Percentiles rank a stretch among this genome's conserved stretches.
Evolutionary conservation across 768 basidiomycete species (phyloP).

Genomic region (Fomitopsis serialis): DNA sequence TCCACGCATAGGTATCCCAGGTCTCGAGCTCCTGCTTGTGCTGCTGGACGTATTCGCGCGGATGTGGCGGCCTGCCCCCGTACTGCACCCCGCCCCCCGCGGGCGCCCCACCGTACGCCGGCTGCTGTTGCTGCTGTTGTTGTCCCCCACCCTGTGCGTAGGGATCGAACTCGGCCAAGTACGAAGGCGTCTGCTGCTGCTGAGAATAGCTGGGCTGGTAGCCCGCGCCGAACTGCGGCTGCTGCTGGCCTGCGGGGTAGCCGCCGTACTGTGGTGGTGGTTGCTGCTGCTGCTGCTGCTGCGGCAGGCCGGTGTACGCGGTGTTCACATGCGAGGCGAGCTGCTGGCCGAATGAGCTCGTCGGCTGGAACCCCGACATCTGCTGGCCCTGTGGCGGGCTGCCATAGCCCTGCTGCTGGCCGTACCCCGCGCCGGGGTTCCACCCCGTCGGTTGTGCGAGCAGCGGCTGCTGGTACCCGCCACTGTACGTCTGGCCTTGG

Average conservation of each 20-base stretch:
- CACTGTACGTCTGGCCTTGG: conserved; percentile 9
- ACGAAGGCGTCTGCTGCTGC: conserved; percentile 19
- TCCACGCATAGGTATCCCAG: conserved; percentile 71
- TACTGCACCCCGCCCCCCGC: conserved; percentile 9
- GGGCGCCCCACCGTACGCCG: no score
- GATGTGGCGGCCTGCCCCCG: conserved; percentile 47
- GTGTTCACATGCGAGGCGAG: conserved; percentile 27
- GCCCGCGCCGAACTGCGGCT: conserved; percentile 10
- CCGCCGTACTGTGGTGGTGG: conserved; percentile 24
- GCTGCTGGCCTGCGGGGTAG: conserved; percentile 21
- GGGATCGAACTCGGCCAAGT: conserved; percentile 38
- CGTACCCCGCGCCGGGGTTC: conserved; percentile 15
- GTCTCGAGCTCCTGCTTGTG: conserved; percentile 66
- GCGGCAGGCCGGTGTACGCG: conserved; percentile 14
- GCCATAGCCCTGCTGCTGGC: conserved; percentile 16
- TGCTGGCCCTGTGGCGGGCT: conserved; percentile 26
- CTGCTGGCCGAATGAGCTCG: conserved; percentile 55
- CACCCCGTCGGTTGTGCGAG: conserved; percentile 10
- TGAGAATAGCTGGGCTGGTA: conserved; percentile 19
- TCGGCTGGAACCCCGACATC: conserved; percentile 40
- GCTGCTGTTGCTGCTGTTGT: conserved; percentile 1
- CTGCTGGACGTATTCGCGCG: conserved; percentile 58
- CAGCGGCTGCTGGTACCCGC: conserved; percentile 6
- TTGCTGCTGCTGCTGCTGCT: conserved; percentile 20
- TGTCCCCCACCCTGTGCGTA: conserved; percentile 17